Evolutionary conservation across 2,329 filamentous ascomycete species (phyloP).

Genomic region (Sclerotinia glacialis): DNA sequence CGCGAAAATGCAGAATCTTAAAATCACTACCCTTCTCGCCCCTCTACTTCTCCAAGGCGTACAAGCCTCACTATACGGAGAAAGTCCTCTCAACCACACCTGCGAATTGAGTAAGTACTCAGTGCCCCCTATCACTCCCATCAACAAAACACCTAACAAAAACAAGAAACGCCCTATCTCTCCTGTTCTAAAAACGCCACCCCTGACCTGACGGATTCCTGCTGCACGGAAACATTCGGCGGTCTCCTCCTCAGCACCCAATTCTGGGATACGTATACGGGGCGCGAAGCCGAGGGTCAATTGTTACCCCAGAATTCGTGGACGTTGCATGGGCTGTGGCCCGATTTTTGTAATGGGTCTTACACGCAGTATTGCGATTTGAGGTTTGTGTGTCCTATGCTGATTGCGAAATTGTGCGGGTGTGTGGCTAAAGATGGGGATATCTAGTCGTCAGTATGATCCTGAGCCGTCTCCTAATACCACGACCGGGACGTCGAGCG

Average conservation of each 20-base stretch:
- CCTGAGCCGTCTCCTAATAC: constrained; percentile 60
- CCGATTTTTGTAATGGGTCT: constrained; percentile 52
- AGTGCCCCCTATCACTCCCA: not conserved
- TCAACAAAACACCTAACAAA: constrained; percentile 5
- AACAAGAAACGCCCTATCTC: constrained; percentile 37
- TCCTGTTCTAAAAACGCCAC: constrained; percentile 51
- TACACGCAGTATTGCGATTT: constrained; percentile 68
- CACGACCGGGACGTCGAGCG: constrained; percentile 52
- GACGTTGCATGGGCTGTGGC: constrained; percentile 47
- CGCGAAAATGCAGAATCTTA: not conserved
- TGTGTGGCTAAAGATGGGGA: not conserved
- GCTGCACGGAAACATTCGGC: constrained; percentile 64
- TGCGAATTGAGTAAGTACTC: constrained; percentile 31
- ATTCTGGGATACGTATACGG: constrained; percentile 64
- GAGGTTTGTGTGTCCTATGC: constrained; percentile 32
- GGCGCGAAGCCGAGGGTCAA: constrained; percentile 56
- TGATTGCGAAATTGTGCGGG: not conserved
- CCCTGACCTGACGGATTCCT: constrained; percentile 53
- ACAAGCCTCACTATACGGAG: constrained; percentile 31
- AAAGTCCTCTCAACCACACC: constrained; percentile 35
- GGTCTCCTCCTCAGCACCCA: constrained; percentile 61
- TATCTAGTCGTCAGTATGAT: constrained; percentile 57
- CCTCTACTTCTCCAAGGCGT: constrained; percentile 8
- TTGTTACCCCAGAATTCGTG: constrained; percentile 55
- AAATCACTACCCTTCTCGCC: not conserved